Conservation (phyloP, 148 eudicot species). For the Simmondsia chinensis region DNA sequence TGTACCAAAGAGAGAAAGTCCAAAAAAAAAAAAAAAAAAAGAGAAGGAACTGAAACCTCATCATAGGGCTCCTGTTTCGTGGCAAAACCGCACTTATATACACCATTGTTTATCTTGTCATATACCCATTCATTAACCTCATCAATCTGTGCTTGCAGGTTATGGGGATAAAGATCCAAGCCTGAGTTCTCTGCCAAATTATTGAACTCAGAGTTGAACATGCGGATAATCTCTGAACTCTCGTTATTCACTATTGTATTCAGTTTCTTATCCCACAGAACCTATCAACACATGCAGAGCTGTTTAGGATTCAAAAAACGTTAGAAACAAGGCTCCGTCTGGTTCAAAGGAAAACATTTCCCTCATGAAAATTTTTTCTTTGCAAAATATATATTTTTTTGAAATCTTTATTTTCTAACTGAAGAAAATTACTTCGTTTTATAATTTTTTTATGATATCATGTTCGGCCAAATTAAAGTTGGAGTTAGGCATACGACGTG, state of each 20-base stretch:
- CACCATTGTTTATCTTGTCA: conserved; percentile 76
- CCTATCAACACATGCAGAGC: conserved; percentile 38
- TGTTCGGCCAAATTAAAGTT: too few species aligned
- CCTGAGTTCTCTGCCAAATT: conserved; percentile 57
- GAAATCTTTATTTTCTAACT: too few species aligned
- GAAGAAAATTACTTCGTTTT: too few species aligned
- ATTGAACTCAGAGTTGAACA: conserved; percentile 80
- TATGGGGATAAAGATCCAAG: conserved; percentile 72
- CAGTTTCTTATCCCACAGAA: conserved; percentile 84
- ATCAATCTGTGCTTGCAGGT: conserved; percentile 53
- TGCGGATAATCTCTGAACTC: conserved; percentile 85
- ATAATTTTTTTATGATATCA: too few species aligned
- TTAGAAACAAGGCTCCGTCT: too few species aligned
- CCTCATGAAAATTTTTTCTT: too few species aligned
- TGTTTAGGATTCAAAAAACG: too few species aligned
- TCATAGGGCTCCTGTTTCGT: conserved; percentile 82
- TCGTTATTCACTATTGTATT: conserved; percentile 81
- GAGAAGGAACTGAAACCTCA: conserved; percentile 29
- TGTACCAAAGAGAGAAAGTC: not conserved
- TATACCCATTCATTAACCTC: conserved; percentile 67
- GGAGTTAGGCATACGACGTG: too few species aligned
- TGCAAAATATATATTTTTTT: too few species aligned
- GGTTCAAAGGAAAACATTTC: too few species aligned
- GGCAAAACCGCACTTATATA: conserved; percentile 89
- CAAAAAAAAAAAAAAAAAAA: not conserved